Conservation (phyloP, 2,329 filamentous ascomycete genomes). For the Nemania serpens region DNA sequence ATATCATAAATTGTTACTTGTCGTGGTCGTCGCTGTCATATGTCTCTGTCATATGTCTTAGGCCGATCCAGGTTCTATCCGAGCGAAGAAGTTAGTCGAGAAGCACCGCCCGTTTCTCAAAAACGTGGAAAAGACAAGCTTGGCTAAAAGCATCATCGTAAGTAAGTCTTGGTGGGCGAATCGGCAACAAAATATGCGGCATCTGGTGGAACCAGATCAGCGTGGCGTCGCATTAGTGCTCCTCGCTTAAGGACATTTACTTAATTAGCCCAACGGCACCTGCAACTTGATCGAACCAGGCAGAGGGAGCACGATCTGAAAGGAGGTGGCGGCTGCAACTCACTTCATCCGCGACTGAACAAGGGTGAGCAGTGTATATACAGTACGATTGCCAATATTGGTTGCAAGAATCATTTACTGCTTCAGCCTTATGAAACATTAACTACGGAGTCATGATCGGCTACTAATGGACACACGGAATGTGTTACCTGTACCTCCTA, state of each 20-base stretch:
- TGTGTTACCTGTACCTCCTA: neutral
- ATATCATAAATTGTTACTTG: neutral
- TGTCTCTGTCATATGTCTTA: neutral
- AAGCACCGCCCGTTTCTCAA: conserved; percentile 12
- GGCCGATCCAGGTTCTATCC: conserved; percentile 2
- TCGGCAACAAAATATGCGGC: conserved; percentile 29
- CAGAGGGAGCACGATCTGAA: neutral
- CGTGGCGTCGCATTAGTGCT: conserved; percentile 37
- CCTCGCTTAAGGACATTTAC: conserved; percentile 33
- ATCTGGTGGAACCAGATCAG: conserved; percentile 36
- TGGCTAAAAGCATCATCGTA: too few species aligned
- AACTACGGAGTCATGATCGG: neutral
- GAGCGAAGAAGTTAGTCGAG: conserved; percentile 7
- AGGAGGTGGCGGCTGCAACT: neutral
- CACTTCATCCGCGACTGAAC: neutral
- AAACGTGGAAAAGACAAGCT: conserved; percentile 15
- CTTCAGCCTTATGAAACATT: neutral
- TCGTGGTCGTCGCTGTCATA: neutral
- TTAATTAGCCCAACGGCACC: conserved; percentile 24
- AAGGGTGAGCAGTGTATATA: neutral
- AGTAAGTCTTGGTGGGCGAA: conserved; percentile 23
- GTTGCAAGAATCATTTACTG: neutral
- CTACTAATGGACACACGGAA: neutral
- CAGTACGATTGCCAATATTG: neutral
- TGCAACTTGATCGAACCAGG: neutral